These are phyloP conservation scores for Dryas alaskensis DNA, from an alignment of 306 rosid genomes.

Conservation along the genomic window DNA sequence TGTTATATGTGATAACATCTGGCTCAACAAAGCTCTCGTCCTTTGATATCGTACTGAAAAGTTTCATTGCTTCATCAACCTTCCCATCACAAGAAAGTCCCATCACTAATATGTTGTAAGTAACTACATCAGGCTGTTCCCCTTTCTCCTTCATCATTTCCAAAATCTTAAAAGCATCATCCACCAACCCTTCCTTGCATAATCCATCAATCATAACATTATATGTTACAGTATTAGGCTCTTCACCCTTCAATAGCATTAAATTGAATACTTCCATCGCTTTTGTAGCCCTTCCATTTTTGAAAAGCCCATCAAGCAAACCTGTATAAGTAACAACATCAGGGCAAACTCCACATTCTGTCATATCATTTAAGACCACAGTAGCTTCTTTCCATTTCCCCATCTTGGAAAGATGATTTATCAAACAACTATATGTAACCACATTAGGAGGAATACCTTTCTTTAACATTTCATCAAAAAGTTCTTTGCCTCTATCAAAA, in stretches of 20 bases:
- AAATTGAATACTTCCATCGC: constrained; percentile 52
- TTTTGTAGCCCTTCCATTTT: constrained; percentile 48
- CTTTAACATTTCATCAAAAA: constrained; percentile 61
- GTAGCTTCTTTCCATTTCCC: constrained; percentile 67
- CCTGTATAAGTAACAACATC: constrained; percentile 61
- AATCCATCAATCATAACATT: constrained; percentile 72
- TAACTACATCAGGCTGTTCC: constrained; percentile 60
- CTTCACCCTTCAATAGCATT: constrained; percentile 60
- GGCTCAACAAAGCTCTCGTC: constrained; percentile 48
- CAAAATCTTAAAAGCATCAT: constrained; percentile 48
- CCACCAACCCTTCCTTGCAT: constrained; percentile 63
- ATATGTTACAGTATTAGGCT: constrained; percentile 57
- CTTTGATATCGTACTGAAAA: constrained; percentile 45
- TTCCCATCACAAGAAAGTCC: constrained; percentile 55
- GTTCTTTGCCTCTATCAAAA: constrained; percentile 43
- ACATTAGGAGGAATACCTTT: constrained; percentile 63
- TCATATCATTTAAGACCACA: constrained; percentile 58
- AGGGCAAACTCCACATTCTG: constrained; percentile 39
- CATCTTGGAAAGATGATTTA: constrained; percentile 52
- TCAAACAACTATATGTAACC: constrained; percentile 60
- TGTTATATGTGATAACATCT: constrained; percentile 48
- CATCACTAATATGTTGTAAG: constrained; percentile 61
- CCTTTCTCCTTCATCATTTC: constrained; percentile 64
- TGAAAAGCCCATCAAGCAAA: constrained; percentile 74
- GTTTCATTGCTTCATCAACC: constrained; percentile 60